Evolutionary conservation across 495 filamentous ascomycete genomes (phyloP).

Genomic region (Neurospora sp.): DNA sequence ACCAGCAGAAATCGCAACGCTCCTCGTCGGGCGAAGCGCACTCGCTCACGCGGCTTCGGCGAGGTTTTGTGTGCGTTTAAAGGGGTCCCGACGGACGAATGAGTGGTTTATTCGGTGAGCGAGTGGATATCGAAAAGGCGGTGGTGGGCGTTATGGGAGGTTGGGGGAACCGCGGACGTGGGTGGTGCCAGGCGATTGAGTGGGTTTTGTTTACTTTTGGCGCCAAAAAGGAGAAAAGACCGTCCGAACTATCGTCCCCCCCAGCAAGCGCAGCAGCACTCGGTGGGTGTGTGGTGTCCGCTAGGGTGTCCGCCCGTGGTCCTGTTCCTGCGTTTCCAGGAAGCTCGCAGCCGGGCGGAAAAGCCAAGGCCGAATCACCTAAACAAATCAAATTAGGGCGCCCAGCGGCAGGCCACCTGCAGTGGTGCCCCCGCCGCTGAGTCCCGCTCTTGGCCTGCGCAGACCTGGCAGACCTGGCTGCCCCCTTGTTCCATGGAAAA

Average conservation of each 20-base stretch:
- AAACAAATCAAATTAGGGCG: neutral
- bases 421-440: neutral
- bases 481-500: neutral
- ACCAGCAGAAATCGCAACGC: neutral
- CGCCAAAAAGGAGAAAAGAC: neutral
- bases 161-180: neutral
- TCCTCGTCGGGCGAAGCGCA: neutral
- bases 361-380: neutral
- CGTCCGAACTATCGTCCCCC: neutral
- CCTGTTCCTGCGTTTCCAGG: neutral
- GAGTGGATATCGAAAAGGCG: neutral
- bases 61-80: neutral
- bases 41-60: neutral
- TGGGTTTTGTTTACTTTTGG: neutral
- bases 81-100: neutral
- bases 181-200: neutral
- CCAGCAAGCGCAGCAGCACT: neutral
- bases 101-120: constrained; percentile 1
- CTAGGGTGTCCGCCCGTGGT: neutral
- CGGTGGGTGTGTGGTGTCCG: neutral
- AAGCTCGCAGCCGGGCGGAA: neutral
- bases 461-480: neutral
- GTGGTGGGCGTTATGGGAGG: neutral
- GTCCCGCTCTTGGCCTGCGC: neutral
- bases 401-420: neutral